Evolutionary conservation across 2,329 filamentous ascomycete genomes (phyloP), one percentile per base, ranked within the genome.

Genomic region (Fusarium sp.): DNA sequence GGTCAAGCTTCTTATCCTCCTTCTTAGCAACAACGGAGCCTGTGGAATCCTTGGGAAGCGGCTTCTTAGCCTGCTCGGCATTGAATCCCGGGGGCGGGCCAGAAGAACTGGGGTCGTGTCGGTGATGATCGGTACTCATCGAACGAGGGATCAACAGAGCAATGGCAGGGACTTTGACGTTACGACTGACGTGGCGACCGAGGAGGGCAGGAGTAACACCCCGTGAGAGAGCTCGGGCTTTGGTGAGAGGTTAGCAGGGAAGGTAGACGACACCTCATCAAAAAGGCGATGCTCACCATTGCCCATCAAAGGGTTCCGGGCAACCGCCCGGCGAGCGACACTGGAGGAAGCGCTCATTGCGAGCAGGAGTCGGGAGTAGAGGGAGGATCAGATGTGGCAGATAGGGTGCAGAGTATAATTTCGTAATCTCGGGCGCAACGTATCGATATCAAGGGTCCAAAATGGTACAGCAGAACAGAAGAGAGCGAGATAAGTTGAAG

Each of bases 61-160:
- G 93, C 81, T 95, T 95, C 88, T 95, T 95, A 75, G 95, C 95
- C 84, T 94, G 88, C 79, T 95, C 91, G n/a, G 93, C 86, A 80
- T 96, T 95, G 86, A 97, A 98, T 33, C 95, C 95, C 20, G 95
- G 95, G 64, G 95, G 95, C 48, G 94, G 95, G 54, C 89, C 91
- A 61, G 87, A 86, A 57, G 88, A 85, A 39, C 82, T 82, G 31
- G 83, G 80, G 67, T 86, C 83, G 59, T 86, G 81, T 62, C 85
- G 84, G 79, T 90, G 88, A 71, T 88, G 86, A 65, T 91, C 89
- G 75, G 90, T 92, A 51, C 87, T 85, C 76, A 91, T 83, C 76
- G 82, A 81, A 78, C 90, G 87, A 65, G 89, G 89, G 60, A 91
- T 85, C 65, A 91, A 81, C 39, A 91, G 83, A 50, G 89, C 88